Evolutionary conservation across 345 rosid species (phyloP), one percentile per base, ranked within the genome.

Genomic region (Eucalyptus erythrocorys): DNA sequence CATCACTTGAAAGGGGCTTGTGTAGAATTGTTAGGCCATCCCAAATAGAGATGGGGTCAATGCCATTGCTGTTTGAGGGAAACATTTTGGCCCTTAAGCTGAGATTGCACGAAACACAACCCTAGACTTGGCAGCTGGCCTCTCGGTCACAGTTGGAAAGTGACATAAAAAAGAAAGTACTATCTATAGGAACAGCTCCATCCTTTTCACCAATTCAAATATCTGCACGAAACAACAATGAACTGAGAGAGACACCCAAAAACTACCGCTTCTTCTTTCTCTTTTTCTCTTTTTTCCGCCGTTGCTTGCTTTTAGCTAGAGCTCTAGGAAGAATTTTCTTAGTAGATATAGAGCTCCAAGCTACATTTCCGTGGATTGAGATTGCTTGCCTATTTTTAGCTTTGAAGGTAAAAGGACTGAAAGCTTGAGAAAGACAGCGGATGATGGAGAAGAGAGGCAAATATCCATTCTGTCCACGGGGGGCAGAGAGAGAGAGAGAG

Each of bases 11-110:
- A 91, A 90, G 90, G 76, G 91, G 87, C 79, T 51, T 89, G 89
- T 61, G 32, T 26, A 40, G 87, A 68, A 68, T 68, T 34, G 80
- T 68, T 34, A 68, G 80, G 84, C 84, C 30, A 76, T 76, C 84
- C 84, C 64, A 51, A 30, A 43, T 68, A 82, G 64, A 79, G 87
- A 50, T 80, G 45, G 86, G 86, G 85, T 88, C 90, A 85, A 89
- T 68, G 90, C 57, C 84, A 71, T 88, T 90, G 84, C 24, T 87
- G 92, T 86, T 89, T 80, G 92, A 92, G 76, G 91, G 90, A 87
- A 93, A 92, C 96, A 94, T 94, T 84, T 64, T 90, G 47, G 84
- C 47, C 84, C 84, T 76, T 11, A 76, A 76, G 47, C 47, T 76
- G 84, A 76, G 84, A 40, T 76, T 76, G 47, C 84, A 76, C 84